These are phyloP conservation scores for Solanum dulcamara DNA, from an alignment of 257 asterid species.

Conservation along the genomic window DNA sequence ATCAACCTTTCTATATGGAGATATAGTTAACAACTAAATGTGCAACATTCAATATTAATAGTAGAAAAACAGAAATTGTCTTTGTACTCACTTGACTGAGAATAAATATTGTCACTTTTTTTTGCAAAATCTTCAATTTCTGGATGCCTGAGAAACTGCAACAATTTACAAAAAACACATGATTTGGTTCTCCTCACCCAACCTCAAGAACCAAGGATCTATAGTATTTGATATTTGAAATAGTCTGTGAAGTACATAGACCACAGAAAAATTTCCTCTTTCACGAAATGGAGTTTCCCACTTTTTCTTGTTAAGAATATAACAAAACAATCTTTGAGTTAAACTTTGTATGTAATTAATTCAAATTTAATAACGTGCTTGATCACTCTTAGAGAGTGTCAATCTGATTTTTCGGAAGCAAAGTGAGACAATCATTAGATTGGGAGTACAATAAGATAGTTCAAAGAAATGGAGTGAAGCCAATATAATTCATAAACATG, in stretches of 20 bases:
- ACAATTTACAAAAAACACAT: not conserved
- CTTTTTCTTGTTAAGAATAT: not conserved
- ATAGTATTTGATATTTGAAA: not conserved
- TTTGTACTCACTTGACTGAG: not conserved
- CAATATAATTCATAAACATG: too few relatives aligned
- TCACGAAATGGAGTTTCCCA: not conserved
- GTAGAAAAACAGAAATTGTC: not conserved
- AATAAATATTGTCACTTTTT: not conserved
- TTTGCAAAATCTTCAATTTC: not conserved
- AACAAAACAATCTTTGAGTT: not conserved
- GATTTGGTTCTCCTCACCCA: not conserved
- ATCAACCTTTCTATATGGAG: not conserved
- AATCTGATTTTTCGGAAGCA: not conserved
- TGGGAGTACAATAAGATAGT: not conserved
- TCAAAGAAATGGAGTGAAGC: not conserved
- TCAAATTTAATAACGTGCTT: not conserved
- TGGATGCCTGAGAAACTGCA: not conserved
- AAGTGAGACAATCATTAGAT: not conserved
- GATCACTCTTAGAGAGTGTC: not conserved
- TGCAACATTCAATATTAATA: not conserved
- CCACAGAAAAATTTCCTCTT: not conserved
- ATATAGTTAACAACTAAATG: not conserved
- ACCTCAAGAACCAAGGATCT: not conserved
- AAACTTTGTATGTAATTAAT: not conserved
- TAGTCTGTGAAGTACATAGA: not conserved